These are phyloP conservation scores for Pyracantha coccinea DNA, from an alignment of 331 rosid genomes.

Conservation along the genomic window DNA sequence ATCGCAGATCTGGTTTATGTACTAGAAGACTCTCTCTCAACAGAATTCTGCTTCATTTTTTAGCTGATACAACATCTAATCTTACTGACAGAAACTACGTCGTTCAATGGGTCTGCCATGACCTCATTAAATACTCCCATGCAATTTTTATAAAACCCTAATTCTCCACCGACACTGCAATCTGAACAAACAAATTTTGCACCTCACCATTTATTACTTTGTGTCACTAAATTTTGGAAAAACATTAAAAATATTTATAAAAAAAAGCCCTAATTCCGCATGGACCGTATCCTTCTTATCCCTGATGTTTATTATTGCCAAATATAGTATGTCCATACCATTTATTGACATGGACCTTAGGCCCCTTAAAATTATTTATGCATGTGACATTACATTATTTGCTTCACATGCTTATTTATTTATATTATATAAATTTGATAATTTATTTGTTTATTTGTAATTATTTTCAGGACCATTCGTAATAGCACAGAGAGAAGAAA, in stretches of 20 bases:
- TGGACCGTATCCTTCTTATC: constrained; percentile 42
- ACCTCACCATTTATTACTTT: constrained; percentile 25
- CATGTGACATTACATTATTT: constrained; percentile 4
- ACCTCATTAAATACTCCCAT: constrained; percentile 32
- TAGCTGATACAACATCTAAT: constrained; percentile 4
- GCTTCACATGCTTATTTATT: constrained; percentile 6
- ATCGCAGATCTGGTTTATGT: constrained; percentile 25
- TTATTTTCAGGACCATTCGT: constrained; percentile 46
- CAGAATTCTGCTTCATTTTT: constrained; percentile 10
- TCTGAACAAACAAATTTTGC: background rate
- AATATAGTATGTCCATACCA: background rate
- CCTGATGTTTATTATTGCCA: background rate
- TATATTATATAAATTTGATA: background rate
- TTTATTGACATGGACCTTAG: constrained; percentile 17
- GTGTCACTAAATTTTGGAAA: background rate
- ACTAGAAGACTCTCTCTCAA: background rate
- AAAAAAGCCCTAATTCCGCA: constrained; percentile 27
- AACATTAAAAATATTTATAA: background rate
- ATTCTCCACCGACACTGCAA: constrained; percentile 56
- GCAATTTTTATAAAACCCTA: constrained; percentile 7
- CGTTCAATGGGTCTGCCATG: constrained; percentile 29
- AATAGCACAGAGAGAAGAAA: constrained; percentile 67
- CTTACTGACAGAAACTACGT: constrained; percentile 27
- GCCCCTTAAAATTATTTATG: background rate
- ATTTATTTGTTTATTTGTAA: background rate